Base-by-base conservation (phyloP, 1,284 basidiomycete genomes). In the Schizopora paradoxa region DNA sequence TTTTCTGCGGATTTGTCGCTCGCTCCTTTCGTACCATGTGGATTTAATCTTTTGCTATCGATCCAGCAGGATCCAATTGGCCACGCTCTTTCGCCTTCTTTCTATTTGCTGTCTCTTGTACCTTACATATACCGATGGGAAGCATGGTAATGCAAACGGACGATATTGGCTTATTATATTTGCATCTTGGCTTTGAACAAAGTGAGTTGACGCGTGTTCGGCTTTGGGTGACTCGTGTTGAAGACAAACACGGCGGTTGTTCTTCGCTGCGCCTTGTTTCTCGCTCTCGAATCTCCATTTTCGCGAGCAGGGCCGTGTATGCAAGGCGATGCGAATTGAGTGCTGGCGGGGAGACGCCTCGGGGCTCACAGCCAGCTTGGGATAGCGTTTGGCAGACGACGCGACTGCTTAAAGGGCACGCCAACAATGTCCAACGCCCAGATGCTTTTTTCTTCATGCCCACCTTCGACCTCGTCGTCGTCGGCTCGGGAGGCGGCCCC, bases 401-500 rank as follows among this genome's bases (percentile, higher is more conserved):
- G 14, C 6, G 10, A 2, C 5, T 19, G 33, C 33, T 35, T 19
- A 35, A 35, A 35, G 33, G 33, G 14, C 28, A 31, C 28, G n/a
- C n/a, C 28, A n/a, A 8, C n/a, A 8, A 19, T 34, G 18, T 35
- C 33, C 18, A 16, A 16, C 33, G 7, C 14, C 18, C 33, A 8
- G 8, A 10, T 8, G 18, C 33, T 10, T 10, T 22, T 35, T 10
- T 5, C 33, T 35, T 35, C 33, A 67, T 63, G 61, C 65, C 72
- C 49, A 61, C 70, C 46, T 87, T 87, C 60, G 80, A 86, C 60
- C 55, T 89, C 52, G 65, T 87, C 47, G 82, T 84, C 53, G 75
- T 89, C 19, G 86, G 86, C 52, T 76, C 78, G 49, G 86, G 86
- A 51, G 86, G 86, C 39, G 86, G 86, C 38, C 82, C 82, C 16